Base-by-base conservation (phyloP, 2,329 filamentous ascomycete genomes). In the Xylariaceae sp. region DNA sequence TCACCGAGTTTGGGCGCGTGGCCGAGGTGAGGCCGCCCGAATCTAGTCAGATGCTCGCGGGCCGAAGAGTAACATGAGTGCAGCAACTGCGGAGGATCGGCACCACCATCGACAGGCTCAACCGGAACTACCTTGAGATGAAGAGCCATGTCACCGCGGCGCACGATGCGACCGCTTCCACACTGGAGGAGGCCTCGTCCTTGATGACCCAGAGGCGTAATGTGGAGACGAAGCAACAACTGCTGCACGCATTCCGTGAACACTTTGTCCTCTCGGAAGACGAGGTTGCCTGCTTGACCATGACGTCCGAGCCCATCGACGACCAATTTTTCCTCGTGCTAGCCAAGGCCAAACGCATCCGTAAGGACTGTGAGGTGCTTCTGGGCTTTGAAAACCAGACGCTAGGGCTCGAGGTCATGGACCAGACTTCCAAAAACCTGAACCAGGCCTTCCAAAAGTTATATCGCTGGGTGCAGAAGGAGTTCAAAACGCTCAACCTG, bases 371-470 rank as follows among this genome's bases (percentile, higher is more conserved):
- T 49, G 84, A 95, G 54, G 70, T 94, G 19, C 65, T 98, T 5
- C 75, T 98, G 1, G 90, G 89, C 3, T 85, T 88, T 19, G 89
- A 95, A 56, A 86, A 88, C 48, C 89, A 96, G 59, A 80, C 80
- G 7, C 64, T 95, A 0, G 92, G 90, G 0, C 67, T 93, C 4
- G 89, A 96, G 49, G 75, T 96, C 31, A 89, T 96, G 71, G 90
- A 95, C 42, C 78, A 90, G 56, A 90, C 81, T 35, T 89, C 88
- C 0, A 87, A 86, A 38, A 78, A 86, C 41, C 71, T 98, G 31
- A 92, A 94, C 51, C 72, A 80, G 12, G 90, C 86, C 5, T 98
- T 92, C 49, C 90, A 98, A 55, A 98, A 95, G 55, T 72, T 98
- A 3, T 95, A 94, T 60, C 80, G 86, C 49, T 98, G 90, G 90